A percentile compares a stretch with the other conserved stretches of the same genome.
These are phyloP conservation scores for Candida dubliniensis DNA, from an alignment of 1,139 yeast genomes.

Conservation along the genomic window DNA sequence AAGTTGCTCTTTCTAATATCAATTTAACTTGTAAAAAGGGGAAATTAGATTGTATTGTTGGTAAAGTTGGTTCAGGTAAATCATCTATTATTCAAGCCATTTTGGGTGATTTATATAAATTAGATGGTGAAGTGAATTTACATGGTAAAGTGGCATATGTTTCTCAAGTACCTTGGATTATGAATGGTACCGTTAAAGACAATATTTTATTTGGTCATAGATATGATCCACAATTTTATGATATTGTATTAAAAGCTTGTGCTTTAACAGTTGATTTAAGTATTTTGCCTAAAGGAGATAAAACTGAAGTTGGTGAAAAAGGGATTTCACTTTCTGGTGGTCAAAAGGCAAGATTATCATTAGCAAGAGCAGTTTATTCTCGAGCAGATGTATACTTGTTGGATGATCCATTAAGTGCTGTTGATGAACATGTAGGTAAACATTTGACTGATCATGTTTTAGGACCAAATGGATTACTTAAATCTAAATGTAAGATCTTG, in stretches of 20 bases:
- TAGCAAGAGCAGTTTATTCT: conserved; percentile 42
- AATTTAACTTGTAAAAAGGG: conserved; percentile 75
- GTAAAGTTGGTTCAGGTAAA: conserved; percentile 92
- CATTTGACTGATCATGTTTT: conserved; percentile 43
- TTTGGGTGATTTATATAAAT: conserved; percentile 81
- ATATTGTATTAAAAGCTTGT: conserved; percentile 35
- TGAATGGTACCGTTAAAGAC: conserved; percentile 39
- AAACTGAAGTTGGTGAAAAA: conserved; percentile 43
- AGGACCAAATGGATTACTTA: conserved; percentile 79
- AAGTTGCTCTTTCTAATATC: conserved; percentile 73
- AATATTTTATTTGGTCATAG: conserved; percentile 40
- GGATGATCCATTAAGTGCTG: conserved; percentile 39
- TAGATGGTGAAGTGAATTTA: conserved; percentile 69
- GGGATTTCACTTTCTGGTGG: conserved; percentile 44
- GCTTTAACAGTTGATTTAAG: conserved; percentile 36
- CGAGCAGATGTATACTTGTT: conserved; percentile 38
- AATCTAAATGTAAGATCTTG: conserved; percentile 72
- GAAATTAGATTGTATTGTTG: conserved; percentile 82
- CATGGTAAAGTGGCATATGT: conserved; percentile 88
- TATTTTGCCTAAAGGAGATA: conserved; percentile 38
- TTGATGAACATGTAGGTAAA: conserved; percentile 38
- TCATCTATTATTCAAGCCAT: conserved; percentile 82
- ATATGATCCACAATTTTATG: conserved; percentile 28
- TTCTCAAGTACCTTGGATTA: conserved; percentile 81
- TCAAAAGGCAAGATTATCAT: conserved; percentile 39